Percentiles rank a stretch among this genome's conserved stretches.
Conservation (phyloP, 495 filamentous ascomycete genomes). For the Penicillium goetzii region DNA sequence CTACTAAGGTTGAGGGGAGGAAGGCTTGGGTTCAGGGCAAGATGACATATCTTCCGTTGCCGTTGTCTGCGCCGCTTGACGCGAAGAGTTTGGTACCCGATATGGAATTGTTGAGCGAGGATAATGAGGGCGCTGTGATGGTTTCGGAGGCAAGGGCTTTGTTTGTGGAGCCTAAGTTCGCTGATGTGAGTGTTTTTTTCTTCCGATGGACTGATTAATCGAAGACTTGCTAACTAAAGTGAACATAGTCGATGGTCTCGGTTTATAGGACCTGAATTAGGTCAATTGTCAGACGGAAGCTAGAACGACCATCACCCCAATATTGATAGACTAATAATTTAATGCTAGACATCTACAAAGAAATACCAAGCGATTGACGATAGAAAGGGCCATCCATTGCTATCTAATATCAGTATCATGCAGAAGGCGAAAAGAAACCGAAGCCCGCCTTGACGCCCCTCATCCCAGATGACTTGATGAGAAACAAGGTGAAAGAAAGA, state of each 20-base stretch:
- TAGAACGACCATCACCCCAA: not conserved
- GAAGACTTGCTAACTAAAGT: constrained; percentile 26
- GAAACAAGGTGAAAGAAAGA: constrained; percentile 16
- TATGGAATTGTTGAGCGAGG: constrained; percentile 31
- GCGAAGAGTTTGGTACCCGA: constrained; percentile 13
- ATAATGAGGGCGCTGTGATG: constrained; percentile 59
- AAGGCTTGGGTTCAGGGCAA: constrained; percentile 49
- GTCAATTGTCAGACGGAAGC: not conserved
- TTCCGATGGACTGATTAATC: not conserved
- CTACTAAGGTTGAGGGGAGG: constrained; percentile 42
- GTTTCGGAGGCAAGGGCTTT: constrained; percentile 79
- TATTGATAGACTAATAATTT: not conserved
- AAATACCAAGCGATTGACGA: not conserved
- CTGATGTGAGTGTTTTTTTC: constrained; percentile 54
- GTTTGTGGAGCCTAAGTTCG: constrained; percentile 86
- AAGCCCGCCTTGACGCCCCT: constrained; percentile 29
- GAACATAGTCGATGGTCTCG: constrained; percentile 43
- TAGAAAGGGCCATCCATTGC: constrained; percentile 35
- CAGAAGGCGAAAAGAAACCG: constrained; percentile 15
- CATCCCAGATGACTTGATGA: constrained; percentile 23
- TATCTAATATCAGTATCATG: constrained; percentile 43
- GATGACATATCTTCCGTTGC: constrained; percentile 36
- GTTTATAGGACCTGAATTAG: constrained; percentile 37
- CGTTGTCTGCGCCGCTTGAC: constrained; percentile 15
- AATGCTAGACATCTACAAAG: constrained; percentile 2